These are phyloP conservation scores for Trichoderma hamatum DNA, from an alignment of 2,329 filamentous ascomycete genomes.

Conservation along the genomic window DNA sequence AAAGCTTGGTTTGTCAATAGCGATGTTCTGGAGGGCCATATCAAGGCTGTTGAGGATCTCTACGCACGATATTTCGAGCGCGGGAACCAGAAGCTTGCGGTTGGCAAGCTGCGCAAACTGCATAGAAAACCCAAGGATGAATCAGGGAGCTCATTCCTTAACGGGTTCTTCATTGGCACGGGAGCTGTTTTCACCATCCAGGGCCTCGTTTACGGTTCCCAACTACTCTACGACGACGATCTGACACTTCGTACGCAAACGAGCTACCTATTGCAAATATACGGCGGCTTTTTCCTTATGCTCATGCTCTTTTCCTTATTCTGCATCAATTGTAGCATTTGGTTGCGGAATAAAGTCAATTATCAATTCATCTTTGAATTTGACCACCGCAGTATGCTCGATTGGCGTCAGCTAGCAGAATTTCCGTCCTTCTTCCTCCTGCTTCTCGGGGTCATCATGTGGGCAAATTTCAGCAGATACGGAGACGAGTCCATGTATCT, in stretches of 20 bases:
- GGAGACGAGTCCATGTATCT: constrained; percentile 70
- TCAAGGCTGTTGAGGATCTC: constrained; percentile 82
- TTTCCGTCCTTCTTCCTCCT: constrained; percentile 85
- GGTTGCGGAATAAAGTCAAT: constrained; percentile 85
- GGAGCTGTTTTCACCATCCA: constrained; percentile 69
- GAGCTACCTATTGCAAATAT: constrained; percentile 80
- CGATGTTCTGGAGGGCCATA: constrained; percentile 77
- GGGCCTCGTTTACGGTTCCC: constrained; percentile 62
- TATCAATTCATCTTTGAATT: constrained; percentile 98
- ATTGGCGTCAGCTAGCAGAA: constrained; percentile 87
- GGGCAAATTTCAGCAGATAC: constrained; percentile 81
- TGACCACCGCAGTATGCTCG: constrained; percentile 79
- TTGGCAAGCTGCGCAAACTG: constrained; percentile 80
- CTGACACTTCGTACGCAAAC: constrained; percentile 55
- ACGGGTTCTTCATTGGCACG: constrained; percentile 68
- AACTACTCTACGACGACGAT: constrained; percentile 57
- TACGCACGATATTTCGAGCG: constrained; percentile 94
- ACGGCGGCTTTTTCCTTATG: constrained; percentile 88
- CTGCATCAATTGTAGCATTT: constrained; percentile 80
- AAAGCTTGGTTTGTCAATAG: constrained; percentile 90
- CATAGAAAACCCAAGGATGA: constrained; percentile 60
- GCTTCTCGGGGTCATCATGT: constrained; percentile 77
- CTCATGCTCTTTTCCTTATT: constrained; percentile 82
- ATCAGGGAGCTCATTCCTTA: constrained; percentile 61
- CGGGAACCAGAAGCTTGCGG: constrained; percentile 89